Conservation (phyloP, 257 asterid genomes). For the Jacaranda copaia region DNA sequence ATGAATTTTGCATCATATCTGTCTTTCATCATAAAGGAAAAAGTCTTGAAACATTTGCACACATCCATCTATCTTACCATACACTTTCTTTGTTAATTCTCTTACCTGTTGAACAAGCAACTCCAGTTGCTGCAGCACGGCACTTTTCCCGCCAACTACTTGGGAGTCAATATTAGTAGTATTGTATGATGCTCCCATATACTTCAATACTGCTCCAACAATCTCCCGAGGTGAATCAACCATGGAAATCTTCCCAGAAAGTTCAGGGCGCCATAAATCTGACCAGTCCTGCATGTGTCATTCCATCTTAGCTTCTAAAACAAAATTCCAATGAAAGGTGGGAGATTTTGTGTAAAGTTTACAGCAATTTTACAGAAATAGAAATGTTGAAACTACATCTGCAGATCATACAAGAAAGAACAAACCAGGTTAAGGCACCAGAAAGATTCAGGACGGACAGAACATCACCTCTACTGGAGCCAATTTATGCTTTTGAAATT, state of each 20-base stretch:
- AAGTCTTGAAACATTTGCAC: too few species aligned
- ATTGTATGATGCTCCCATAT: constrained; percentile 93
- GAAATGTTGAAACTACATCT: constrained; percentile 24
- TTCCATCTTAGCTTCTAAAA: constrained; percentile 10
- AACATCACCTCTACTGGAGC: constrained; percentile 73
- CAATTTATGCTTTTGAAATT: constrained; percentile 73
- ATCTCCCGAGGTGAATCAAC: constrained; percentile 92
- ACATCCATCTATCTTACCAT: too few species aligned
- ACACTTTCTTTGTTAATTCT: neutral
- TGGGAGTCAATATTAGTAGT: constrained; percentile 68
- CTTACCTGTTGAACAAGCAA: constrained; percentile 77
- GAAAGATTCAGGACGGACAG: constrained; percentile 19
- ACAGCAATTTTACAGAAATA: constrained; percentile 15
- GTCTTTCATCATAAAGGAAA: too few species aligned
- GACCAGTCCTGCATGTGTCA: constrained; percentile 83
- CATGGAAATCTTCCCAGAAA: constrained; percentile 91
- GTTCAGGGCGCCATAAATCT: constrained; percentile 97
- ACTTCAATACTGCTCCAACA: constrained; percentile 83
- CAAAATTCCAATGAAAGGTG: constrained; percentile 28
- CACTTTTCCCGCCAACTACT: constrained; percentile 80
- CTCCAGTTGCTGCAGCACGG: constrained; percentile 72
- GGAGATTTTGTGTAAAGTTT: neutral
- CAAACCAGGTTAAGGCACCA: constrained; percentile 10
- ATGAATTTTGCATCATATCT: too few species aligned
- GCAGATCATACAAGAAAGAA: constrained; percentile 22